Evolutionary conservation across 73 alveolate species (phyloP), one percentile per base, ranked within the genome.

Genomic region (Paramecium tetraurelia): DNA sequence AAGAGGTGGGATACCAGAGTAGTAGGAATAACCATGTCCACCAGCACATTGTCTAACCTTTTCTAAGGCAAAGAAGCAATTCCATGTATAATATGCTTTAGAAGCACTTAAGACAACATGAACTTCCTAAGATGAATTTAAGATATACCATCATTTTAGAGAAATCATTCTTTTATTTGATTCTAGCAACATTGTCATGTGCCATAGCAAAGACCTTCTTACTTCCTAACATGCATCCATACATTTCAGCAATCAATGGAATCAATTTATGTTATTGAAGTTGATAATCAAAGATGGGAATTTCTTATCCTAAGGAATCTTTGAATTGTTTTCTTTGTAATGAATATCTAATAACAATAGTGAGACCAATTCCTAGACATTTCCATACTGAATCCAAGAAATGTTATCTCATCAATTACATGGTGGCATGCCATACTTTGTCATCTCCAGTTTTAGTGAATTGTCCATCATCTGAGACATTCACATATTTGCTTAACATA

Each of bases 11-110:
- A 97, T 46, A n/a, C 96, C 94, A 21, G 97, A 86, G 72, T 90
- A 92, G 22, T 80, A 50, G 21, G 95, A 88, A 92, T 85, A 97
- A 8, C 99, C 99, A 83, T 97, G 98, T 18, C 98, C 99, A 29
- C 99, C 99, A 76, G 98, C 95, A 58, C 96, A 93, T 68, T 93
- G 93, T 85, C 99, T 88, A 50, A 93, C 50, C 40, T 44, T 57
- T 59, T 94, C 96, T 9, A 95, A 24, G 5, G 97, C 97, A 20
- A 94, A 95, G 59, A 96, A 85, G 27, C 97, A 86, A 14, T 59
- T 72, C 69, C 85, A 57, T 22, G 97, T 92, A 18, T 72, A 72
- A 38, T 90, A 92, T 20, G 97, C 98, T 80, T 96, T 97, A 40
- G 94, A 90, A 11, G 97, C 95, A 75, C 96, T 68, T 29, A 93